Evolutionary conservation across 768 basidiomycete species (phyloP), one percentile per base, ranked within the genome.

Genomic region (Kwoniella pini): DNA sequence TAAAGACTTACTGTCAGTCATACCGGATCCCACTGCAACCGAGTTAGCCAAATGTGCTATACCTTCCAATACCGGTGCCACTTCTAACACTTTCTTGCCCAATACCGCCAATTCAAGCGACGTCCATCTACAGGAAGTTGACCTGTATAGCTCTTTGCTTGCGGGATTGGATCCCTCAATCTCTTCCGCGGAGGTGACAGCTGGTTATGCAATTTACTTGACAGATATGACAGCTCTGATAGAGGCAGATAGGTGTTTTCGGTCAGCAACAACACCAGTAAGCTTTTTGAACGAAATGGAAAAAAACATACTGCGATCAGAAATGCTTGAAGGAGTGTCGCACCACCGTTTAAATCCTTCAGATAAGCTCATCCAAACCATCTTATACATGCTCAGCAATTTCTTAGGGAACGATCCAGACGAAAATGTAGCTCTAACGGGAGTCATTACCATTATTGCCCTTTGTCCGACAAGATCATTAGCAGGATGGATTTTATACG

Each of bases 391-490:
- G 28, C 76, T 95, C 31, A 80, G 88, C 52, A 82, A 81, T 60
- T 95, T 97, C 82, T 90, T 96, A 77, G 84, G 85, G 13, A 91
- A 95, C 65, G 82, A 88, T 0, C 86, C 93, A 12, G 89, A 93
- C 65, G 85, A 84, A 77, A 98, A 98, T 74, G 85, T 98, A 54
- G 88, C 88, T 0, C 78, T 98, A 63, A 96, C 91, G 3, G 90
- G 90, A 21, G 85, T 87, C 3, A 79, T 96, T 31, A 86, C 90
- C 2, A 84, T 86, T 11, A 80, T 98, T 17, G 90, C 91, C 0
- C 80, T 87, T n/a, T 90, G 91, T 71, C 90, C 94, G 3, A 83
- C 90, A 72, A 84, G 93, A 6, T 90, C 89, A 1, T 81, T 96
- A 24, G 85, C 87, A 0, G 92, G 93, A 0, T 98, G 93, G 93